Base-by-base conservation (phyloP, 2,329 filamentous ascomycete species). In the Myriosclerotinia duriaeana region DNA sequence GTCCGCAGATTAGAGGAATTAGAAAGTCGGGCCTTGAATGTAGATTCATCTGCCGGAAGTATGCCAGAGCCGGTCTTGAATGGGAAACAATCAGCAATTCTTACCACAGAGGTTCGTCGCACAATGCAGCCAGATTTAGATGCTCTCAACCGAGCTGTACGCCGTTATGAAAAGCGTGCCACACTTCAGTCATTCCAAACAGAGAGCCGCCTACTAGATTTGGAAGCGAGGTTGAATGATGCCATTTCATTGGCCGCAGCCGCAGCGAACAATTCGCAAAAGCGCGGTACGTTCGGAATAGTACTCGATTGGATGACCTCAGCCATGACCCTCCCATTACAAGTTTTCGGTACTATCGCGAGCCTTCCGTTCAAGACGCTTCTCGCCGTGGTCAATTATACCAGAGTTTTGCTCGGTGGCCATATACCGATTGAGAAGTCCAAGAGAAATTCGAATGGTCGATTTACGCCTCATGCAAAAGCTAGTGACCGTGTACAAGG, bases 101-200 rank as follows among this genome's bases (percentile, higher is more conserved):
- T 80, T 3, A 78, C 77, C 3, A 81, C 80, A 6, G 87, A 91
- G 67, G 82, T 91, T 15, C 85, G 87, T 53, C 86, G 85, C 68
- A 80, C 82, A 38, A 81, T 94, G 14, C 90, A 93, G 71, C 89
- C 92, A 0, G 92, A 97, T 67, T 83, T 98, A 7, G 93, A 97
- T 73, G 91, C 92, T 0, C 81, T 98, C 42, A 95, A 93, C 72
- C 88, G 94, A 58, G 93, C 94, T 5, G 90, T 98, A 54, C 86
- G 94, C 26, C 87, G 92, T 46, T 97, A 97, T 73, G 94, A 98
- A 79, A 97, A 96, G 79, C 91, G 93, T 73, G 87, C 90, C 5
- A 89, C 89, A 0, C 81, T 93, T 9, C 84, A 93, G 38, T 85
- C 90, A 12, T 83, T 89, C 65, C 89, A 94, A 74, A 91, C 88